These are phyloP conservation scores for Cystobasidium sp. DNA, from an alignment of 1,284 basidiomycete genomes.

Conservation along the genomic window DNA sequence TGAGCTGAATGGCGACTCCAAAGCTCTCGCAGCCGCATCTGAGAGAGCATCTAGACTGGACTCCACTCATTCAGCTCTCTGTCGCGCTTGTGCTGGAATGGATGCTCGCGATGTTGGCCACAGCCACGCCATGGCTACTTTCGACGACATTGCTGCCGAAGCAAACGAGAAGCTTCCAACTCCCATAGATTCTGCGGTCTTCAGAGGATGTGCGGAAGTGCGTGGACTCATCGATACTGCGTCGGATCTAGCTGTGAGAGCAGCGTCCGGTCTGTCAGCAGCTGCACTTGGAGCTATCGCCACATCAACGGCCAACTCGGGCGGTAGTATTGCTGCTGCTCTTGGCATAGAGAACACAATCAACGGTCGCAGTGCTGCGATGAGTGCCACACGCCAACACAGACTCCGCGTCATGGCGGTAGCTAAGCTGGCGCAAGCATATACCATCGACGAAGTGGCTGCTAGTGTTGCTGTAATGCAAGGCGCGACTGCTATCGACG, in stretches of 20 bases:
- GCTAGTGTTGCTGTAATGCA: conserved; percentile 89
- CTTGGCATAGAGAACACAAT: conserved; percentile 39
- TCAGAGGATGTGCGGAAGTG: conserved; percentile 71
- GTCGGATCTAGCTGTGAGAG: conserved; percentile 76
- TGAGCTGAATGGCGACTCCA: conserved; percentile 31
- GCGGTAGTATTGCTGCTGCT: conserved; percentile 40
- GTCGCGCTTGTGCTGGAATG: conserved; percentile 17
- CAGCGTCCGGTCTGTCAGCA: conserved; percentile 74
- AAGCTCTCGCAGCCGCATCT: conserved; percentile 36
- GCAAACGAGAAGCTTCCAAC: conserved; percentile 61
- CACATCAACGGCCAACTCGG: conserved; percentile 47
- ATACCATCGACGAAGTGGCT: conserved; percentile 79
- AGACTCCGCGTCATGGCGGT: conserved; percentile 74
- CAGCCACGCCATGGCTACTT: conserved; percentile 22
- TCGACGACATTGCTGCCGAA: conserved; percentile 37
- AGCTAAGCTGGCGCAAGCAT: conserved; percentile 77
- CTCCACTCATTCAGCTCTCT: conserved; percentile 13
- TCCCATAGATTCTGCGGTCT: conserved; percentile 80
- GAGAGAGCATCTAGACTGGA: conserved; percentile 22
- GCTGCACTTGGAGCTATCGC: conserved; percentile 70
- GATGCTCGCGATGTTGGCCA: conserved; percentile 21
- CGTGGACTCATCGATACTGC: conserved; percentile 80
- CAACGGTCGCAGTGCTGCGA: conserved; percentile 57
- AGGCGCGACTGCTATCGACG: conserved; percentile 81
- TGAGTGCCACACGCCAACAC: conserved; percentile 78